Conservation (phyloP, 306 rosid species). For the Pyrus betulifolia region DNA sequence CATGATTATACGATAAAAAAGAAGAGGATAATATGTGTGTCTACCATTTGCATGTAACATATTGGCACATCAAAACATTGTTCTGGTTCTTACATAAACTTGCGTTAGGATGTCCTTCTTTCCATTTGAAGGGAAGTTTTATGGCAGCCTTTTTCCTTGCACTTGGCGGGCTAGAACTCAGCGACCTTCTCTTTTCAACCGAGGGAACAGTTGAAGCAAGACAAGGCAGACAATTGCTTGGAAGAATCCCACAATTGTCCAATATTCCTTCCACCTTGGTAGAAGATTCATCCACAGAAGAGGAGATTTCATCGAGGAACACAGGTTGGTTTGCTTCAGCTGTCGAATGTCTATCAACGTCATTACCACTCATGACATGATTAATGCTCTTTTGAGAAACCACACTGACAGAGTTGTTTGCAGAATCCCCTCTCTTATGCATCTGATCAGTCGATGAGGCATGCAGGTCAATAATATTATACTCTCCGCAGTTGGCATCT, state of each 20-base stretch:
- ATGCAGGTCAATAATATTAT: slow-evolving; percentile 2
- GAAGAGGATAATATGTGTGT: neutral
- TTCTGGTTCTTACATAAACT: slow-evolving; percentile 48
- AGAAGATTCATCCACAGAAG: slow-evolving; percentile 52
- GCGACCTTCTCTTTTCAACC: slow-evolving; percentile 68
- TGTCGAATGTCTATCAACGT: slow-evolving; percentile 26
- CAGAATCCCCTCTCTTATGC: slow-evolving; percentile 36
- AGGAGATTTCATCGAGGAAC: slow-evolving; percentile 65
- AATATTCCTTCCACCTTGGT: slow-evolving; percentile 52
- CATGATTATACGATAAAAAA: neutral
- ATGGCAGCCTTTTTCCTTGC: slow-evolving; percentile 56
- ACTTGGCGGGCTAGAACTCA: slow-evolving; percentile 73
- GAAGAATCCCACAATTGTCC: slow-evolving; percentile 86
- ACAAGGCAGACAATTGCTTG: slow-evolving; percentile 82
- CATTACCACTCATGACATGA: slow-evolving; percentile 30
- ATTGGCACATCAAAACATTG: neutral
- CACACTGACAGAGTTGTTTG: slow-evolving; percentile 17
- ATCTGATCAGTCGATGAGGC: slow-evolving; percentile 23
- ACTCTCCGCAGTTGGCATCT: slow-evolving; percentile 42
- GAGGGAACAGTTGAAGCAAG: slow-evolving; percentile 65
- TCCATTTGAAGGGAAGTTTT: slow-evolving; percentile 66
- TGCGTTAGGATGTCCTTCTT: slow-evolving; percentile 48
- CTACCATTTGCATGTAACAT: neutral
- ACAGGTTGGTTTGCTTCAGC: slow-evolving; percentile 59
- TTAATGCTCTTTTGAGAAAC: slow-evolving; percentile 32